Evolutionary conservation across 768 basidiomycete genomes (phyloP).

Genomic region (Cystofilobasidium macerans): DNA sequence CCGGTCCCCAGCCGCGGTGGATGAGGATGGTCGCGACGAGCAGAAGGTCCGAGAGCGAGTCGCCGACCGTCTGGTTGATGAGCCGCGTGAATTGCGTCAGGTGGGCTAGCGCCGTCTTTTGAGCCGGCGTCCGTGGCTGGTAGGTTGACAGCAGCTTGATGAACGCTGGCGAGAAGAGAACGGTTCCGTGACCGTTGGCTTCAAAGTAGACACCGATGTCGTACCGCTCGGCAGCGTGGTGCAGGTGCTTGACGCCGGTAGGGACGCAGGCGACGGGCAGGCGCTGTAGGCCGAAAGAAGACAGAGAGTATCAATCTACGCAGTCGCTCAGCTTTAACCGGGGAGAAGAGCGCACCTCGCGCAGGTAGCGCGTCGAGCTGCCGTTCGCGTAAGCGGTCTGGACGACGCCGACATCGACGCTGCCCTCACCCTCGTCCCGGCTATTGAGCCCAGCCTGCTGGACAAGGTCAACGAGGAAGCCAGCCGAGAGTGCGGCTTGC

Average conservation of each 20-base stretch:
- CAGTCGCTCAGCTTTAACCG: neutral
- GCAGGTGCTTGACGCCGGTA: slow-evolving; percentile 95
- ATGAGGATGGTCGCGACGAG: slow-evolving; percentile 86
- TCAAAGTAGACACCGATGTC: slow-evolving; percentile 98
- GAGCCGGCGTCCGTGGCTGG: slow-evolving; percentile 68
- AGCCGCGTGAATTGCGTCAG: slow-evolving; percentile 65
- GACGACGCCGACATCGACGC: slow-evolving; percentile 80
- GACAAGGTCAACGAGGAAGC: slow-evolving; percentile 82
- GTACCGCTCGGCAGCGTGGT: slow-evolving; percentile 89
- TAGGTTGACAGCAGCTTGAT: slow-evolving; percentile 51
- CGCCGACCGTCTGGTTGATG: slow-evolving; percentile 97
- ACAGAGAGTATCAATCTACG: neutral
- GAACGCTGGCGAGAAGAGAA: slow-evolving; percentile 75
- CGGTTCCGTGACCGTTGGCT: slow-evolving; percentile 97
- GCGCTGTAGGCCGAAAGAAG: slow-evolving; percentile 47
- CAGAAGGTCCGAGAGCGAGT: slow-evolving; percentile 89
- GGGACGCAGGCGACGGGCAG: slow-evolving; percentile 89
- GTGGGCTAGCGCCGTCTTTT: slow-evolving; percentile 65
- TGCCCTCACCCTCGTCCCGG: slow-evolving; percentile 49
- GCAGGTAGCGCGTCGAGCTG: slow-evolving; percentile 82
- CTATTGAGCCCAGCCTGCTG: slow-evolving; percentile 60
- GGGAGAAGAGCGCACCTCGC: slow-evolving; percentile 45
- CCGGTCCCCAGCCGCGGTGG: slow-evolving; percentile 64
- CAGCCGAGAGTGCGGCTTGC: slow-evolving; percentile 84
- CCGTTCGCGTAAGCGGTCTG: slow-evolving; percentile 99